Percentiles rank a stretch among this genome's conserved stretches.
phyloP scores from a whole-genome alignment of 2,329 filamentous ascomycete genomes.

The Cladophialophora psammophila region DNA sequence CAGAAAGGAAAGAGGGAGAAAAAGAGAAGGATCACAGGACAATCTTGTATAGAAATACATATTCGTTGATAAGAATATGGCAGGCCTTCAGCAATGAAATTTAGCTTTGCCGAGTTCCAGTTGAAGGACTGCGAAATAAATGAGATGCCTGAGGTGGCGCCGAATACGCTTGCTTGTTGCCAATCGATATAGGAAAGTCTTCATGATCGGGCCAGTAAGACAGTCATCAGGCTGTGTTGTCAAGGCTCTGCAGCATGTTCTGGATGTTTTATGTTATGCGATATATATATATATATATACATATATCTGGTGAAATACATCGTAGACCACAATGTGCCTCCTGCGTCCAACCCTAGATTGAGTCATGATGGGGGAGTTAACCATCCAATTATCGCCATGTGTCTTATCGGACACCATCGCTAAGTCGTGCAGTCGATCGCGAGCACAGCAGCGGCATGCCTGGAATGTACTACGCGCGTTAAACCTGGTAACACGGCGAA shows the following conservation, averaged over 20 bases:
- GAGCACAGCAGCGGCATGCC: background rate
- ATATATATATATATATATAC: background rate
- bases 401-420: background rate
- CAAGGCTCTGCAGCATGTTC: background rate
- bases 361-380: background rate
- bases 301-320: background rate
- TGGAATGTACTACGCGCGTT: background rate
- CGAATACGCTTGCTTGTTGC: background rate
- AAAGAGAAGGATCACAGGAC: background rate
- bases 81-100: background rate
- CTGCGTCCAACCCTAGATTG: background rate
- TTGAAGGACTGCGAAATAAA: background rate
- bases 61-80: background rate
- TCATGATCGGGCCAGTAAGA: background rate
- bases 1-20: background rate
- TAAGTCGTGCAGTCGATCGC: background rate
- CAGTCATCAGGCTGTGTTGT: background rate
- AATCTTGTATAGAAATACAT: background rate
- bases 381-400: background rate
- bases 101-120: background rate
- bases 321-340: background rate
- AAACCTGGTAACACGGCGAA: background rate
- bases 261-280: background rate
- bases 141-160: background rate
- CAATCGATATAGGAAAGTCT: background rate